Percentiles rank a stretch among this genome's conserved stretches.
These are phyloP conservation scores for Aureobasidium sp. DNA, from an alignment of 2,329 filamentous ascomycete species.

Conservation along the genomic window DNA sequence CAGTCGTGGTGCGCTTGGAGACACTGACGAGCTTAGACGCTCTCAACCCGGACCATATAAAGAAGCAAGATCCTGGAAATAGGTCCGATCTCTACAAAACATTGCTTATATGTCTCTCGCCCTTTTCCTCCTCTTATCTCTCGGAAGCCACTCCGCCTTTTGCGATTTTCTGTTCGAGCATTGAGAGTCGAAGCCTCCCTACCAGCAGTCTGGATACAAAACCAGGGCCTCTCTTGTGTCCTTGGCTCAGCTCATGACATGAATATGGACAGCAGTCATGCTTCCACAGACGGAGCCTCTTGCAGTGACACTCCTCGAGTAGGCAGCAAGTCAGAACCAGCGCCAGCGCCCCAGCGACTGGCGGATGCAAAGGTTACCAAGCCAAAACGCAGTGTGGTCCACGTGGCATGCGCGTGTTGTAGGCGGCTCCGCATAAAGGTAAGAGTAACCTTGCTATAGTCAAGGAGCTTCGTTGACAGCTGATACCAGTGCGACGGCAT, in stretches of 20 bases:
- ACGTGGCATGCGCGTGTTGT: conserved; percentile 17
- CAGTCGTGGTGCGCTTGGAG: background rate
- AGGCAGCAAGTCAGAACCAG: background rate
- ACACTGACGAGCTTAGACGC: too few species aligned
- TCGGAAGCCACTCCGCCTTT: conserved; percentile 4
- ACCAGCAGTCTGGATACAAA: background rate
- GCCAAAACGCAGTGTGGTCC: conserved; percentile 16
- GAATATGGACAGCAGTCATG: background rate
- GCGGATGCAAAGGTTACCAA: background rate
- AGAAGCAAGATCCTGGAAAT: background rate
- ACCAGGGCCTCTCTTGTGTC: background rate
- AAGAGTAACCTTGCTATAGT: background rate
- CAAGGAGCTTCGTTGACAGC: background rate
- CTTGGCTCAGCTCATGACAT: background rate
- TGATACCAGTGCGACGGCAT: conserved; percentile 12
- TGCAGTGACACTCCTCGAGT: background rate
- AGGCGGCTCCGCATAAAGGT: conserved; percentile 20
- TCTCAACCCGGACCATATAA: background rate
- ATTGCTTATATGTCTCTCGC: background rate
- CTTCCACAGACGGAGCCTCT: background rate
- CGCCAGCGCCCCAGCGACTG: background rate
- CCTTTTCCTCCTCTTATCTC: background rate
- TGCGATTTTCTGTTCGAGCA: background rate
- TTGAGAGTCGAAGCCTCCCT: background rate
- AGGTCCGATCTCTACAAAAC: background rate